These are phyloP conservation scores for Miscanthus lutarioriparius DNA, from an alignment of 176 grass and related monocot species.

Conservation along the genomic window DNA sequence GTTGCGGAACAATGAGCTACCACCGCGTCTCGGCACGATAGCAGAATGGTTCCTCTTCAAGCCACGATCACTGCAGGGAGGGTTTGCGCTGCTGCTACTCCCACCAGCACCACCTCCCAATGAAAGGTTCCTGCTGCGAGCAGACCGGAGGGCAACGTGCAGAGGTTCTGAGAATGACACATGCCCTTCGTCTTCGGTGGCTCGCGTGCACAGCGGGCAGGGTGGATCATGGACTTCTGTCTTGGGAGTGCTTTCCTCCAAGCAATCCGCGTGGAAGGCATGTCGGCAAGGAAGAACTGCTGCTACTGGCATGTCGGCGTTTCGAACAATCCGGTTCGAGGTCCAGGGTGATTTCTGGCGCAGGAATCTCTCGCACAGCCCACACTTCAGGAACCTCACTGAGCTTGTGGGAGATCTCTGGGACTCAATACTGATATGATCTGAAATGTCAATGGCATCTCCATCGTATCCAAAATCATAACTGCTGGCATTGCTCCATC, in stretches of 20 bases:
- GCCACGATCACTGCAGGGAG: slow-evolving; percentile 31
- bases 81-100: slow-evolving; percentile 46
- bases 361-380: slow-evolving; percentile 80
- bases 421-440: slow-evolving; percentile 67
- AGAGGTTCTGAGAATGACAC: slow-evolving; percentile 86
- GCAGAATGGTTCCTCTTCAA: slow-evolving; percentile 59
- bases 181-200: slow-evolving; percentile 42
- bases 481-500: slow-evolving; percentile 95
- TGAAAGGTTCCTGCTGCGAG: slow-evolving; percentile 53
- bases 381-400: slow-evolving; percentile 62
- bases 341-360: slow-evolving; percentile 92
- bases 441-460: slow-evolving; percentile 73
- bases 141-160: slow-evolving; percentile 61
- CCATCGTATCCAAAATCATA: slow-evolving; percentile 91
- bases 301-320: slow-evolving; percentile 80
- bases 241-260: slow-evolving; percentile 90
- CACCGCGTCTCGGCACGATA: background rate
- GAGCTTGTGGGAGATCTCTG: slow-evolving; percentile 58
- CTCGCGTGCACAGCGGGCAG: slow-evolving; percentile 66
- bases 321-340: slow-evolving; percentile 79
- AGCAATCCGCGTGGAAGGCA: slow-evolving; percentile 87
- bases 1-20: slow-evolving; percentile 52
- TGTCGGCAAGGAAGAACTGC: slow-evolving; percentile 86
- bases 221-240: slow-evolving; percentile 73
- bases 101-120: slow-evolving; percentile 32